Base-by-base conservation (phyloP, 2,329 filamentous ascomycete species). In the Aureobasidium leucospermi region DNA sequence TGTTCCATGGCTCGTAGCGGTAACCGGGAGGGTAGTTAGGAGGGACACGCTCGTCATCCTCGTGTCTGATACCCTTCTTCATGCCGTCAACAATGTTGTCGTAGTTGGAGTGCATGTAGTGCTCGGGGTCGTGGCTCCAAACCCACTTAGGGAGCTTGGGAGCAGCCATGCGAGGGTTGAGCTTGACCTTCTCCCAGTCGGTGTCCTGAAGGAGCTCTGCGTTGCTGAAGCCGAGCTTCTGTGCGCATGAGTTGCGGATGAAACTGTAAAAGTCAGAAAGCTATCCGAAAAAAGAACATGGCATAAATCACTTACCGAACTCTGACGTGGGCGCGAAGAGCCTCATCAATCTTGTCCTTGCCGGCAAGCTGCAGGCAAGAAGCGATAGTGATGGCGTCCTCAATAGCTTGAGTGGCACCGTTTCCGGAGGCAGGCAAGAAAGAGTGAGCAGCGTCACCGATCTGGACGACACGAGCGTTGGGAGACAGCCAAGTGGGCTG, bases 221-320 rank as follows among this genome's bases (percentile, higher is more conserved):
- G 65, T 79, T 77, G 62, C 73, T 72, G 69, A 78, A 78, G 43
- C 75, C 74, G 38, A 78, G 72, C 60, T 79, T 78, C 60, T 79
- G 78, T 1, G 76, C 75, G 68, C 78, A 80, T 6, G 74, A 71
- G 51, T 76, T 77, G 53, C 77, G 75, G 61, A 75, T 73, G 68
- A 78, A 80, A 32, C 76, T 74, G 58, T 42, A 32, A 39, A 38
- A 63, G 61, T 58, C 34, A 36, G 38, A 28, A 23, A 23, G 6
- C 16, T 36, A 6, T 9, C 5, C 59, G 16, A 38, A 55, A 59
- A 16, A 32, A 11, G 23, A 32, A 41, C 15, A 31, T 16, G 34
- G 16, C 13, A 23, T 13, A 45, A 31, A 19, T 28, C 7, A 60
- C 68, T 67, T 67, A 74, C 71, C 74, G 73, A 67, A 76, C 73